Evolutionary conservation across 441 rosid species (phyloP).

Genomic region (Raphanus hybrid): DNA sequence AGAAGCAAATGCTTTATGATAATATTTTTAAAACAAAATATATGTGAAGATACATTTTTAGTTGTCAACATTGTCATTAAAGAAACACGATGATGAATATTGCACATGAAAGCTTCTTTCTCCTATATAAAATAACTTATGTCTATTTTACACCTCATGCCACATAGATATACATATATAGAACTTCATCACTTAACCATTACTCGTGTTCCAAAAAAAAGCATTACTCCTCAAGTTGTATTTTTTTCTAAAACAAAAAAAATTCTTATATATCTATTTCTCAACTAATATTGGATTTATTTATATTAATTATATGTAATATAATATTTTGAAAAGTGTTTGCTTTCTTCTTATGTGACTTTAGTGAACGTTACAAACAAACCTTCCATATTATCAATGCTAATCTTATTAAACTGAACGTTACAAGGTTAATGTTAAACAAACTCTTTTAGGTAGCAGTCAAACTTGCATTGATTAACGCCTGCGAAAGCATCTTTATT

Average conservation of each 20-base stretch:
- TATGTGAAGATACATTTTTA: not conserved
- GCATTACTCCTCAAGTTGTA: not conserved
- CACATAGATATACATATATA: slow-evolving; percentile 9
- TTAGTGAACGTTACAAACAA: slow-evolving; percentile 36
- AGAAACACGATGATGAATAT: slow-evolving; percentile 32
- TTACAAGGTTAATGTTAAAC: slow-evolving; percentile 11
- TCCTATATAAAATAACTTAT: not conserved
- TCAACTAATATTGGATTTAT: not conserved
- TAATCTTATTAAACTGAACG: not conserved
- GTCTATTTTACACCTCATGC: slow-evolving; percentile 41
- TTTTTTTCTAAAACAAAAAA: not conserved
- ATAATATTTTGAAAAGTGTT: not conserved
- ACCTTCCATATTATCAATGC: slow-evolving; percentile 14
- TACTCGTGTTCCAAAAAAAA: no score
- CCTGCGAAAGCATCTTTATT: slow-evolving; percentile 16
- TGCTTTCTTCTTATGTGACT: slow-evolving; percentile 13
- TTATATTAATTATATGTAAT: not conserved
- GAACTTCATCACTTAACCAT: slow-evolving; percentile 25
- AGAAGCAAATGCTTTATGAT: slow-evolving; percentile 20
- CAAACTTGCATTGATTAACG: slow-evolving; percentile 4
- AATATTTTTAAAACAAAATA: not conserved
- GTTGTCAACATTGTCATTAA: slow-evolving; percentile 13
- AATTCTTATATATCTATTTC: not conserved
- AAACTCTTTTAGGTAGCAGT: slow-evolving; percentile 1
- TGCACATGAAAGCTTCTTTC: slow-evolving; percentile 40